Percentiles rank a stretch among this genome's conserved stretches.
Conservation (phyloP, 202 grass and related monocot genomes). For the Cymbopogon flexuosus region DNA sequence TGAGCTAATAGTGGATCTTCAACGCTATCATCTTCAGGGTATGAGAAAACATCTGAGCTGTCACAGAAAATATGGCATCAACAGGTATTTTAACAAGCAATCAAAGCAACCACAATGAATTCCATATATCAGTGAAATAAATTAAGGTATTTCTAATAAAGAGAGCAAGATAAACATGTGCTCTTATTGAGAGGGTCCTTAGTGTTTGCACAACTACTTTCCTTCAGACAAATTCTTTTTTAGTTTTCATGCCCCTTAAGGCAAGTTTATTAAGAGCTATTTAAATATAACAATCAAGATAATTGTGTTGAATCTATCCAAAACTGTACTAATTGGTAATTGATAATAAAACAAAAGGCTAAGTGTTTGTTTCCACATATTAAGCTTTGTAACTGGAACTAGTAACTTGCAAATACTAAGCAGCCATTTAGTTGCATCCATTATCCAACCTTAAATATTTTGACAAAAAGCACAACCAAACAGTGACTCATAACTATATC, state of each 20-base stretch:
- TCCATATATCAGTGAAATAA: neutral
- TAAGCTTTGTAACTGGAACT: neutral
- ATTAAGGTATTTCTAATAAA: neutral
- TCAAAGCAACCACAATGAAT: neutral
- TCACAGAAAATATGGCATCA: slow-evolving; percentile 56
- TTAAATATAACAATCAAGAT: neutral
- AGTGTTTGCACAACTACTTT: neutral
- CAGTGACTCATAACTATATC: neutral
- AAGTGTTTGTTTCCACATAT: neutral
- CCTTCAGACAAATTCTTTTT: neutral
- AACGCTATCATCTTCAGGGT: slow-evolving; percentile 91
- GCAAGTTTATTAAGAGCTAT: neutral
- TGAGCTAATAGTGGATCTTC: slow-evolving; percentile 94
- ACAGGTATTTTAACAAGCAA: slow-evolving; percentile 26
- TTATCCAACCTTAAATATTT: neutral
- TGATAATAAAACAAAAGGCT: neutral
- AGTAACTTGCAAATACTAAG: neutral
- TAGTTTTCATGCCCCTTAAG: neutral
- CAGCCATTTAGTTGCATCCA: neutral
- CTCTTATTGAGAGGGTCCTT: neutral
- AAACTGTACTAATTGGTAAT: neutral
- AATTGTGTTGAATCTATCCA: neutral
- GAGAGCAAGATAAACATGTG: neutral
- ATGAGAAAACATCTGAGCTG: slow-evolving; percentile 99
- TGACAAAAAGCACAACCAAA: neutral